Evolutionary conservation across 352 stramenopile species (phyloP), one percentile per base, ranked within the genome.

Genomic region (Phytophthora pluvialis): DNA sequence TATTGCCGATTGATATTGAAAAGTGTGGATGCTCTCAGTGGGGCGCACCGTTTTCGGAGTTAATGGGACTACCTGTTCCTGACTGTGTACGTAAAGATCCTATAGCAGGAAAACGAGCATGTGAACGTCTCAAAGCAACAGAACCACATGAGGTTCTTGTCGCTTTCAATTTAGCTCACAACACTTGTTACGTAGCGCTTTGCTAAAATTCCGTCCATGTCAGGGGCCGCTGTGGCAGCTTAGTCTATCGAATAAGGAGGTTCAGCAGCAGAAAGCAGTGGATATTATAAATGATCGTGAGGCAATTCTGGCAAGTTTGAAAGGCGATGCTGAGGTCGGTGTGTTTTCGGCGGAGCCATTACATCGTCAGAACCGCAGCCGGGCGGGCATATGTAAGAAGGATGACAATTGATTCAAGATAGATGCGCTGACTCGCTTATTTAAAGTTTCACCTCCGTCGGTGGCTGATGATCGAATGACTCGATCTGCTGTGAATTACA

Each of bases 361-460:
- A 21, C 25, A 36, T 15, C n/a, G 28, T 10, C 9, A 32, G 26
- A 51, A 45, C 18, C 13, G 10, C 44, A 1, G 2, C 6, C 52
- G 26, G 13, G 49, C 38, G 42, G 4, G 11, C 1, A 2, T 31
- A 4, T 26, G 15, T 16, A 60, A 50, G 12, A 51, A 10, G 5
- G 50, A 59, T 13, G 26, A 60, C 12, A 39, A 60, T n/a, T 16
- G n/a, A 6, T 60, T 44, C 32, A 13, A 3, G 5, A 50, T 26
- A 13, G 52, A 51, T 15, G 6, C 31, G 8, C 13, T 60, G 9
- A 42, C 51, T 9, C 51, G 51, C 12, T 49, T 40, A 5, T 18
- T 45, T 11, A 28, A 60, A 26, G 12, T 50, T 0, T 51, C 40
- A 7, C 26, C 28, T 16, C 40, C 40, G 1, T 50, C 39, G 4